Evolutionary conservation across 139 green algal species (phyloP), one percentile per base, ranked within the genome.

Genomic region (Chlorella sp.): DNA sequence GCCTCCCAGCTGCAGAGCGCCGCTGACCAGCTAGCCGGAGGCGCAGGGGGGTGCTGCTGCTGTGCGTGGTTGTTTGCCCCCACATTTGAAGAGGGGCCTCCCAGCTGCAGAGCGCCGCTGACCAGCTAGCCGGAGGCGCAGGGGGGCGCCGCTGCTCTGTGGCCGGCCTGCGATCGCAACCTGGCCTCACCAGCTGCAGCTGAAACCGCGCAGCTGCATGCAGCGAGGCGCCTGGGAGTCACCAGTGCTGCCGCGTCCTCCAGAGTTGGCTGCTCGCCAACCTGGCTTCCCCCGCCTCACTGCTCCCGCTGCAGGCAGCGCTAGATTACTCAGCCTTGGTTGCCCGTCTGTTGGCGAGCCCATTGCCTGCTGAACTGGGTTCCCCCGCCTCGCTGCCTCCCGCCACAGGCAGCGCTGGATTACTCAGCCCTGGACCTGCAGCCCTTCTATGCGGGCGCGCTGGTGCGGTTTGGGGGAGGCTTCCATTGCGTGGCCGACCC

Each of bases 401-500:
- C 20, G 28, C 8, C n/a, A 38, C 80, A 90, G 73, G 84, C 85
- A 0, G 77, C 92, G 26, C 88, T 99, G 70, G 95, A 99, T 81
- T 99, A 97, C 75, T 69, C 92, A 1, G 90, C 88, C 3, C 91
- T 99, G 56, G 84, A 97, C 64, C 91, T 99, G 67, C 79, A 92
- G 70, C 92, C 94, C 75, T 99, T 99, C 67, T 99, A 98, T 80
- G 93, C 96, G 0, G 97, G 97, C 1, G 96, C 97, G 2, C 75
- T 94, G 43, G 96, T 99, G 77, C 74, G 90, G 24, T 94, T 81
- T 41, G 22, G 80, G 7, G 90, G 89, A n/a, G 80, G 30, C 38
- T 92, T 90, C 48, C 89, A 94, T 38, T n/a, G 85, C 1, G 91
- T 96, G 20, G 94, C 94, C 17, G 94, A 96, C 82, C 94, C 94